These are phyloP conservation scores for Aaosphaeria pasadenensis DNA, from an alignment of 2,329 filamentous ascomycete species.

Conservation along the genomic window DNA sequence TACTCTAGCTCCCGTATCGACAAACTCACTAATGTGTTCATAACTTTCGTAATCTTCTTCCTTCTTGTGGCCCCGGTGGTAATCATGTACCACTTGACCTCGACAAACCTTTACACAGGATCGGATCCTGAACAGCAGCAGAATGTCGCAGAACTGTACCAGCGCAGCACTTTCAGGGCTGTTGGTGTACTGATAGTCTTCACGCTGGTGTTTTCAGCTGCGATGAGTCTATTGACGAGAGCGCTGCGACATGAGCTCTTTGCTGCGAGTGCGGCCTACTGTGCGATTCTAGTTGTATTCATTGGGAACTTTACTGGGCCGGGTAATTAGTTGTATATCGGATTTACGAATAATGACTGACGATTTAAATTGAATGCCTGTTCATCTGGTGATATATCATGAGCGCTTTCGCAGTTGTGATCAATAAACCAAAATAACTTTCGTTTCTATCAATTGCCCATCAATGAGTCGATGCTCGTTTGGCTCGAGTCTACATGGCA, in stretches of 20 bases:
- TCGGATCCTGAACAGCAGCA: not conserved
- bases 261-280: constrained; percentile 39
- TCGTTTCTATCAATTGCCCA: too few relatives aligned
- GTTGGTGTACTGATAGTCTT: constrained; percentile 44
- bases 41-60: constrained; percentile 43
- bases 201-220: constrained; percentile 36
- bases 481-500: too few relatives aligned
- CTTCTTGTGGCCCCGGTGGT: constrained; percentile 41
- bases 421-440: too few relatives aligned
- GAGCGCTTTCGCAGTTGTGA: too few relatives aligned
- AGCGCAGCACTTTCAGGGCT: constrained; percentile 34
- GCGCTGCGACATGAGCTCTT: constrained; percentile 37
- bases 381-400: too few relatives aligned
- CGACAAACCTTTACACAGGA: constrained; percentile 9
- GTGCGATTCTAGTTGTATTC: constrained; percentile 39
- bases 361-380: too few relatives aligned
- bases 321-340: constrained; percentile 16
- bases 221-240: constrained; percentile 36
- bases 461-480: too few relatives aligned
- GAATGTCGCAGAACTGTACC: constrained; percentile 8
- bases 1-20: constrained; percentile 39
- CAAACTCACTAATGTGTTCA: constrained; percentile 40
- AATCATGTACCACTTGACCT: constrained; percentile 38
- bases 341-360: too few relatives aligned
- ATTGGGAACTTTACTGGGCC: constrained; percentile 39